phyloP scores from a whole-genome alignment of 2,329 filamentous ascomycete genomes.

The Trichoderma citrinoviride region DNA sequence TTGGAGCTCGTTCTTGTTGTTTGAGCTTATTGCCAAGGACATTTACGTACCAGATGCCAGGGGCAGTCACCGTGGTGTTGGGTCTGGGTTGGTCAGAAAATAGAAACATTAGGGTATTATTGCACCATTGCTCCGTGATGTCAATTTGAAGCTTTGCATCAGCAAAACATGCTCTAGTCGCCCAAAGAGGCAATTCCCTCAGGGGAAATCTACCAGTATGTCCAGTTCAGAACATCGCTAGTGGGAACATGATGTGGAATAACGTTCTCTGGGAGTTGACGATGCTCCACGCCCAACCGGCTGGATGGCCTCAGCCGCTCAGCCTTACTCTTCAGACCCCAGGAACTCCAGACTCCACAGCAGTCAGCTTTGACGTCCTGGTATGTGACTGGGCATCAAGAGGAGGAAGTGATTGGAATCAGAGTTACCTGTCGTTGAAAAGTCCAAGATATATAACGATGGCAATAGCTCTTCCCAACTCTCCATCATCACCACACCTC shows the following conservation, averaged over 20 bases:
- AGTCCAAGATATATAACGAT: not conserved
- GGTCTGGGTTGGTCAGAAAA: slow-evolving; percentile 9
- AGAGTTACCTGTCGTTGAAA: not conserved
- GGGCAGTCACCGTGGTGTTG: not conserved
- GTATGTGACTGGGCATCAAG: not conserved
- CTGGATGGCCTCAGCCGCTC: not conserved
- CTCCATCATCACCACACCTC: not conserved
- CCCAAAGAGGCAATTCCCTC: not conserved
- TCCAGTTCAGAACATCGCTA: not conserved
- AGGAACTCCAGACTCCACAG: not conserved
- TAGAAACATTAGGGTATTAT: not conserved
- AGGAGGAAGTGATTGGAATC: not conserved
- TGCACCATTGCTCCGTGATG: not conserved
- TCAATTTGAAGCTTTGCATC: not conserved
- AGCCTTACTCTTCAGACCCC: not conserved
- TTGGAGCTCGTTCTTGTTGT: not conserved
- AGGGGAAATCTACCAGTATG: not conserved
- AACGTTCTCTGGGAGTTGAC: not conserved
- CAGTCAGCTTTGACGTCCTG: not conserved
- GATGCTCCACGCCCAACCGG: not conserved
- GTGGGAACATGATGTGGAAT: slow-evolving; percentile 2
- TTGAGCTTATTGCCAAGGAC: not conserved
- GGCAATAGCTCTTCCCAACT: not conserved
- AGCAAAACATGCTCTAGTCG: not conserved
- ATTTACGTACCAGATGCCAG: not conserved